A percentile compares a stretch with the other conserved stretches of the same genome.
phyloP scores from a whole-genome alignment of 169 alveolate species.

The Cryptosporidium muris region DNA sequence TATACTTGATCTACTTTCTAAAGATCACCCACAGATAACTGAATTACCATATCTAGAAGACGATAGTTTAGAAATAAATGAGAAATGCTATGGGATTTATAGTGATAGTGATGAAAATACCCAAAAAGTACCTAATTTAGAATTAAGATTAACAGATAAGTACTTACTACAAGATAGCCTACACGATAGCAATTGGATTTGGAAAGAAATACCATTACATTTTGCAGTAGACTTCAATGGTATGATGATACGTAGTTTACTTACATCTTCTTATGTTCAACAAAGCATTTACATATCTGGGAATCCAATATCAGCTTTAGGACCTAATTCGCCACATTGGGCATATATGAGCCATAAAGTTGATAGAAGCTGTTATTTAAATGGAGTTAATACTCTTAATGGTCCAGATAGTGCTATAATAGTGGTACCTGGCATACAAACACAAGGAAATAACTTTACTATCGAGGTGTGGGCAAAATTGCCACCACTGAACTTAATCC shows the following conservation, averaged over 20 bases:
- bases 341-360: slow-evolving; percentile 69
- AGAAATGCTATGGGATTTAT: slow-evolving; percentile 23
- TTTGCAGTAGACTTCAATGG: slow-evolving; percentile 70
- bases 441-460: slow-evolving; percentile 43
- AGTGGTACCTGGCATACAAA: slow-evolving; percentile 55
- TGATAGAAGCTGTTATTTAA: slow-evolving; percentile 52
- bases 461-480: slow-evolving; percentile 67
- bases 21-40: slow-evolving; percentile 59
- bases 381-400: slow-evolving; percentile 50
- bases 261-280: slow-evolving; percentile 54
- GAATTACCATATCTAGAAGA: slow-evolving; percentile 68
- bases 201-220: slow-evolving; percentile 61
- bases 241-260: slow-evolving; percentile 20
- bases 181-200: slow-evolving; percentile 58
- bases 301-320: slow-evolving; percentile 57
- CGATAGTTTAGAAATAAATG: slow-evolving; percentile 21
- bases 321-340: slow-evolving; percentile 71
- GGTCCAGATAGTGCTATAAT: slow-evolving; percentile 47
- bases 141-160: slow-evolving; percentile 27
- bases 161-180: slow-evolving; percentile 35
- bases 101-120: slow-evolving; percentile 18
- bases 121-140: too few species aligned
- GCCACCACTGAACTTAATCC: slow-evolving; percentile 35
- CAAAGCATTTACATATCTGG: slow-evolving; percentile 65
- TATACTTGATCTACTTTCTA: slow-evolving; percentile 34